Percentiles rank a stretch among this genome's conserved stretches.
Evolutionary conservation across 1,284 basidiomycete genomes (phyloP).

Genomic region (Ceratobasidium sp.): DNA sequence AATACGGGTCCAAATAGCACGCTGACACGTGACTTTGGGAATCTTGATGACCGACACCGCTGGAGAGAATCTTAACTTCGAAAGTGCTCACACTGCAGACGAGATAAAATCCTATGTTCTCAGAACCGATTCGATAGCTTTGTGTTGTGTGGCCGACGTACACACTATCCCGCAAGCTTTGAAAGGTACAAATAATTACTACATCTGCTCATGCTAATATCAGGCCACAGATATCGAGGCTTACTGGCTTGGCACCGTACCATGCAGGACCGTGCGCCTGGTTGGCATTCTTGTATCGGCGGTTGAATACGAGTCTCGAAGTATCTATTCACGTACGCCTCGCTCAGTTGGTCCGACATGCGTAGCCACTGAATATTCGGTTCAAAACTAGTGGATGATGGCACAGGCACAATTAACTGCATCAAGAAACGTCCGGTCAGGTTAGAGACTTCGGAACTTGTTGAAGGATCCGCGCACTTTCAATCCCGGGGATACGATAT

Average conservation of each 20-base stretch:
- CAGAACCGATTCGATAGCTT: slow-evolving; percentile 21
- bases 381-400: slow-evolving; percentile 34
- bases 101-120: slow-evolving; percentile 32
- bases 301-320: slow-evolving; percentile 38
- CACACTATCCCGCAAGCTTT: slow-evolving; percentile 23
- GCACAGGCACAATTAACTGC: slow-evolving; percentile 37
- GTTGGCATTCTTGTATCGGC: slow-evolving; percentile 29
- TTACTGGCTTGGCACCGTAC: slow-evolving; percentile 41
- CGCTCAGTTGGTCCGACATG: background rate
- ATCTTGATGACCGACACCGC: slow-evolving; percentile 3
- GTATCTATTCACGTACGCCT: slow-evolving; percentile 26
- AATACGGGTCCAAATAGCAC: background rate
- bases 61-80: background rate
- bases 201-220: slow-evolving; percentile 8
- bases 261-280: slow-evolving; percentile 29
- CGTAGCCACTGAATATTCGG: background rate
- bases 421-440: slow-evolving; percentile 19
- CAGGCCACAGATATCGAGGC: slow-evolving; percentile 24
- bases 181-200: slow-evolving; percentile 34
- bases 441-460: background rate
- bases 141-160: slow-evolving; percentile 24
- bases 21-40: slow-evolving; percentile 28
- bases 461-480: slow-evolving; percentile 12
- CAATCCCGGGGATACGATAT: slow-evolving; percentile 20
- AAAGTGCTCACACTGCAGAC: slow-evolving; percentile 18